These are phyloP conservation scores for Coix lacrymajobi DNA, from an alignment of 176 grass and related monocot genomes.

Conservation along the genomic window DNA sequence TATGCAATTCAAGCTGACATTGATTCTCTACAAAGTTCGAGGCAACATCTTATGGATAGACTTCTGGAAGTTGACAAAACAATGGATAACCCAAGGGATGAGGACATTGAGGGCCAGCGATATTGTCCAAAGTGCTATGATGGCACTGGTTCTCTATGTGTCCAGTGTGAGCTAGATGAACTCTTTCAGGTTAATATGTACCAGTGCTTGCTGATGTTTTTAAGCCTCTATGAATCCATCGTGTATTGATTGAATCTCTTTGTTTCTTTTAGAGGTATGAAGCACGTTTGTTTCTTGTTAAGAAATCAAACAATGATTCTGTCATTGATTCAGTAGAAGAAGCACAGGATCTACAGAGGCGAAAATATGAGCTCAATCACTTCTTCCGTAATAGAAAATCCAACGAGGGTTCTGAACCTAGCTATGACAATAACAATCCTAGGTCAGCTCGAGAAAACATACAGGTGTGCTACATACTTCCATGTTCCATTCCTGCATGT, in stretches of 20 bases:
- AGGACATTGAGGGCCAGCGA: constrained; percentile 74
- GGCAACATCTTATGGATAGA: constrained; percentile 58
- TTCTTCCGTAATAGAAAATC: constrained; percentile 75
- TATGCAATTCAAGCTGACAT: constrained; percentile 76
- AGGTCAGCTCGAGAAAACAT: constrained; percentile 65
- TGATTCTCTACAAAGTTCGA: constrained; percentile 72
- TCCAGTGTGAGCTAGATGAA: constrained; percentile 84
- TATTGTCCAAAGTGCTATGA: constrained; percentile 89
- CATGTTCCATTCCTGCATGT: constrained; percentile 29
- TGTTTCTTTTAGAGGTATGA: constrained; percentile 72
- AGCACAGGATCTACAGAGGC: constrained; percentile 64
- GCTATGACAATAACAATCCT: constrained; percentile 42
- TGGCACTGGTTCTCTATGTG: constrained; percentile 82
- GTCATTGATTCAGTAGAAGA: constrained; percentile 80
- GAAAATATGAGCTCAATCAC: constrained; percentile 76
- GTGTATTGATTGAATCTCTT: constrained; percentile 23
- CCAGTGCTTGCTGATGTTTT: not conserved
- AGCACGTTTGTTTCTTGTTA: constrained; percentile 72
- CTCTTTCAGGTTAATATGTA: constrained; percentile 63
- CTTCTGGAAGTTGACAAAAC: constrained; percentile 82
- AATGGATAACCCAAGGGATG: constrained; percentile 79
- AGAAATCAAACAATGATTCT: constrained; percentile 71
- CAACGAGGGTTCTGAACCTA: constrained; percentile 46
- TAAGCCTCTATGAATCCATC: constrained; percentile 2
- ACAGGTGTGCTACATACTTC: constrained; percentile 55